Percentiles rank a stretch among this genome's conserved stretches.
Conservation (phyloP, 108 stramenopile genomes). For the Chaetoceros tenuissimus region DNA sequence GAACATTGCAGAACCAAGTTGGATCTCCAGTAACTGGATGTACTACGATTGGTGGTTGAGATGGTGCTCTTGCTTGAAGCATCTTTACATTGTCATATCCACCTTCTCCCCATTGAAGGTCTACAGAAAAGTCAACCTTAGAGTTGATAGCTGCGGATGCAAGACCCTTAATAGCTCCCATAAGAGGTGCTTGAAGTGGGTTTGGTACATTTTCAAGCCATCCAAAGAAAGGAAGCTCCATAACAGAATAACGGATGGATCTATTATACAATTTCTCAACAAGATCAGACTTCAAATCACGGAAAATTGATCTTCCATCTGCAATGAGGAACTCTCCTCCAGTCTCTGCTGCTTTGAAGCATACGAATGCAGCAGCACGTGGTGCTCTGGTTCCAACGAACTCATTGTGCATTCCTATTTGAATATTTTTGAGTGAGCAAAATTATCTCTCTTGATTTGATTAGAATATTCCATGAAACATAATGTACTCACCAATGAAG, state of each 20-base stretch:
- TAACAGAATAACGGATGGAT: conserved; percentile 76
- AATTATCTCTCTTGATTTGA: neutral
- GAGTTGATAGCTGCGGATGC: conserved; percentile 76
- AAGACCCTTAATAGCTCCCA: conserved; percentile 54
- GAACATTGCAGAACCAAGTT: conserved; percentile 90
- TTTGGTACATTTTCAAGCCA: conserved; percentile 72
- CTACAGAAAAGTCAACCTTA: conserved; percentile 85
- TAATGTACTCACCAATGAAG: conserved; percentile 62
- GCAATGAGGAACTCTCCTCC: conserved; percentile 88
- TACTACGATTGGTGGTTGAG: conserved; percentile 77
- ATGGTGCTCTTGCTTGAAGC: conserved; percentile 79
- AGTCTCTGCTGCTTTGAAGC: conserved; percentile 84
- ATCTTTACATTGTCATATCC: conserved; percentile 80
- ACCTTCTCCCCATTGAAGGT: conserved; percentile 72
- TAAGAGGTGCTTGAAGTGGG: conserved; percentile 40
- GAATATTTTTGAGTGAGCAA: neutral
- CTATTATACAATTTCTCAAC: conserved; percentile 71
- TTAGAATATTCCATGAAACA: neutral
- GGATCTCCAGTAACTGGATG: conserved; percentile 83
- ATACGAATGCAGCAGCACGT: conserved; percentile 83
- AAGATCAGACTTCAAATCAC: conserved; percentile 58
- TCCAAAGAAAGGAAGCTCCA: conserved; percentile 88
- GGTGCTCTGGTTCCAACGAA: conserved; percentile 86
- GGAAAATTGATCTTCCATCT: conserved; percentile 75
- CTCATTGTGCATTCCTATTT: conserved; percentile 85